phyloP scores from a whole-genome alignment of 768 basidiomycete species.

The Suillus discolor region DNA sequence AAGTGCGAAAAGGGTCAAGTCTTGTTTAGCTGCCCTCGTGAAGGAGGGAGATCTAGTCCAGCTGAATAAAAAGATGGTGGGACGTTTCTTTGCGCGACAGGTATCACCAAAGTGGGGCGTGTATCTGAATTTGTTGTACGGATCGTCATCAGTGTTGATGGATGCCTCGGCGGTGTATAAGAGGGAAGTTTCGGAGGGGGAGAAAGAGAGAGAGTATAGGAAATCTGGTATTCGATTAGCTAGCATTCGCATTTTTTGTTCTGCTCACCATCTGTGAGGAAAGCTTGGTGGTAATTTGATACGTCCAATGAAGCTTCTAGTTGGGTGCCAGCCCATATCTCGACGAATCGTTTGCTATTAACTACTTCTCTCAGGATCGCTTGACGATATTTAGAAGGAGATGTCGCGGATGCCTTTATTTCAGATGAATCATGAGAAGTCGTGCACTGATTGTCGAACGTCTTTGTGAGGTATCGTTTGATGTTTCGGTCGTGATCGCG shows the following conservation, averaged over 20 bases:
- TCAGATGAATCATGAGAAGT: constrained; percentile 31
- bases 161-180: constrained; percentile 66
- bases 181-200: constrained; percentile 50
- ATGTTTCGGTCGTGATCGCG: constrained; percentile 53
- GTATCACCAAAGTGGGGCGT: constrained; percentile 66
- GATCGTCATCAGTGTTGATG: constrained; percentile 22
- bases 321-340: constrained; percentile 54
- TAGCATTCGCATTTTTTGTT: neutral
- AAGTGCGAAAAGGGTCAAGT: constrained; percentile 16
- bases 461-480: constrained; percentile 47
- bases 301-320: constrained; percentile 56
- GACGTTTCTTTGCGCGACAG: constrained; percentile 50
- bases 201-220: constrained; percentile 54
- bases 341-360: constrained; percentile 52
- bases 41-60: constrained; percentile 34
- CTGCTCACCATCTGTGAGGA: constrained; percentile 60
- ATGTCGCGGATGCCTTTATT: constrained; percentile 41
- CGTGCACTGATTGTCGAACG: constrained; percentile 20
- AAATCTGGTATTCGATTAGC: constrained; percentile 23
- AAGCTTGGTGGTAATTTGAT: constrained; percentile 56
- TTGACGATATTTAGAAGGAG: constrained; percentile 42
- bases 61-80: constrained; percentile 55
- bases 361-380: constrained; percentile 48
- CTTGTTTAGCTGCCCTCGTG: neutral
- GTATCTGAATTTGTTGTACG: constrained; percentile 51